A percentile compares a stretch with the other conserved stretches of the same genome.
Evolutionary conservation across 2,329 filamentous ascomycete genomes (phyloP).

Genomic region (Pseudofabraea citricarpa): DNA sequence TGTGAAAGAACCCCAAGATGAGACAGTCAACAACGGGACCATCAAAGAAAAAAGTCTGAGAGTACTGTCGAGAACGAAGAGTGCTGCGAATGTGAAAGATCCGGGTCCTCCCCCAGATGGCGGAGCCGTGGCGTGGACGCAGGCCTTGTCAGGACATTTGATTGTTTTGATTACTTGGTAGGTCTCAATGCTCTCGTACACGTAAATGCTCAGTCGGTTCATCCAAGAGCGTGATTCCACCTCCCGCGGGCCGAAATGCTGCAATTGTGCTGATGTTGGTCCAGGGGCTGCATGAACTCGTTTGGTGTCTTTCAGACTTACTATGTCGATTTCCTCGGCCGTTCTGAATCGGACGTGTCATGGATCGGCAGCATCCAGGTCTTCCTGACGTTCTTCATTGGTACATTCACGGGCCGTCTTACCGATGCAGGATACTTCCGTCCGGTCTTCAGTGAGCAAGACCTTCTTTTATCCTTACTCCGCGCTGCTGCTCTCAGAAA

Average conservation of each 20-base stretch:
- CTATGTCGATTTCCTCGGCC: slow-evolving; percentile 27
- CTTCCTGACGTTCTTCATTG: slow-evolving; percentile 32
- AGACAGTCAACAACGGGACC: background rate
- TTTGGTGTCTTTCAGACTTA: slow-evolving; percentile 34
- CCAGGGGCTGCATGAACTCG: slow-evolving; percentile 23
- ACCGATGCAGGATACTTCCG: slow-evolving; percentile 33
- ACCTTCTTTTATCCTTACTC: slow-evolving; percentile 1
- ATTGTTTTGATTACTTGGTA: slow-evolving; percentile 10
- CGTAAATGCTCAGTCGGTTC: slow-evolving; percentile 1
- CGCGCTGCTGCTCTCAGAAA: slow-evolving; percentile 3
- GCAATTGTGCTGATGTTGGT: background rate
- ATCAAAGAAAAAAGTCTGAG: slow-evolving; percentile 1
- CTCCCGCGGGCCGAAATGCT: background rate
- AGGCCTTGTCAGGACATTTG: slow-evolving; percentile 10
- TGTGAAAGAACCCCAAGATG: background rate
- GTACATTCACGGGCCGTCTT: slow-evolving; percentile 30
- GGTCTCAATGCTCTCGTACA: background rate
- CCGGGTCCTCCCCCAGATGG: slow-evolving; percentile 10
- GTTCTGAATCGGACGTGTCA: slow-evolving; percentile 31
- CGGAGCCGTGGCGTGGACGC: slow-evolving; percentile 7
- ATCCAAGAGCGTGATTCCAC: background rate
- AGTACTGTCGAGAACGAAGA: background rate
- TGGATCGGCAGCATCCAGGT: slow-evolving; percentile 37
- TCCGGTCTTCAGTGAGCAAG: slow-evolving; percentile 7
- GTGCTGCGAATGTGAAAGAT: slow-evolving; percentile 3